Percentiles rank a stretch among this genome's conserved stretches.
Evolutionary conservation across 139 green algal genomes (phyloP).

Genomic region (Dunaliella sp.): DNA sequence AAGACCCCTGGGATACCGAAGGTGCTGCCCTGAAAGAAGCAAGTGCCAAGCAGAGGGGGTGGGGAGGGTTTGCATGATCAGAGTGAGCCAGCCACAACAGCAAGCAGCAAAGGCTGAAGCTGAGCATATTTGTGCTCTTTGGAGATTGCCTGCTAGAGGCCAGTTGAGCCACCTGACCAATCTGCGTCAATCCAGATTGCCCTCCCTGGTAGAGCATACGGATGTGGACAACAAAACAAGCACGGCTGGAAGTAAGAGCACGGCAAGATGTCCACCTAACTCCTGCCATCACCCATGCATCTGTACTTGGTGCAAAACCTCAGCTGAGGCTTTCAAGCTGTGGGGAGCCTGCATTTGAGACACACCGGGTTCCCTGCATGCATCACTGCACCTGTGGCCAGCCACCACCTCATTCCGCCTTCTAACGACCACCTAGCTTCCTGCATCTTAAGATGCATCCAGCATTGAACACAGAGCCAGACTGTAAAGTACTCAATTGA

Average conservation of each 20-base stretch:
- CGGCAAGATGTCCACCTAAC: too few species aligned
- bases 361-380: too few species aligned
- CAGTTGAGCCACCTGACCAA: too few species aligned
- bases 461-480: background rate
- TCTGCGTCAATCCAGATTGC: too few species aligned
- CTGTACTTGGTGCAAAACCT: too few species aligned
- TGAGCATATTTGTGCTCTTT: background rate
- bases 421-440: background rate
- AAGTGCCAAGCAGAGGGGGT: background rate
- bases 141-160: background rate
- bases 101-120: background rate
- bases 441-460: background rate
- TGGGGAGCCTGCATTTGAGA: too few species aligned
- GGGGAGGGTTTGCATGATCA: background rate
- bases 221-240: too few species aligned
- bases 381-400: too few species aligned
- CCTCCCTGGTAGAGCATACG: too few species aligned
- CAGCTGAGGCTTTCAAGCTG: too few species aligned
- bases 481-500: constrained; percentile 4
- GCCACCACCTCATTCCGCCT: background rate
- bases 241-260: too few species aligned
- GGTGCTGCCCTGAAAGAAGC: constrained; percentile 65
- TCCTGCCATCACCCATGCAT: too few species aligned
- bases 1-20: constrained; percentile 86
- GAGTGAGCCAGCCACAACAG: background rate